These are phyloP conservation scores for Calophaca sinica DNA, from an alignment of 306 rosid genomes.

Conservation along the genomic window DNA sequence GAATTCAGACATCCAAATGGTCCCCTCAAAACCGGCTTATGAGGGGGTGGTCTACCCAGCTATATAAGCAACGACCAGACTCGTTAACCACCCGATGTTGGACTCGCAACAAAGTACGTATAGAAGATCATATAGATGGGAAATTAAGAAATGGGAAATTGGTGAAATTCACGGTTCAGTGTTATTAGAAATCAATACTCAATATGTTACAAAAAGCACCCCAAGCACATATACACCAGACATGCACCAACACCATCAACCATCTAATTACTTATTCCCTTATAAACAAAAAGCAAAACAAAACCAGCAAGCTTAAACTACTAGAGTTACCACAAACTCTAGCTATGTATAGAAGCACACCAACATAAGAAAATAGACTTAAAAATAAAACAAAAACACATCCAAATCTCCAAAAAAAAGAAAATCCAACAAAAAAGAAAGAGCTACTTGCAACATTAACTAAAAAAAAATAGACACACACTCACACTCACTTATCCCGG, in stretches of 20 bases:
- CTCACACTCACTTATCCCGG: conserved; percentile 59
- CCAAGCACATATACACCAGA: conserved; percentile 36
- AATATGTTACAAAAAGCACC: conserved; percentile 47
- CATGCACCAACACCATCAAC: conserved; percentile 38
- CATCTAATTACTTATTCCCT: conserved; percentile 40
- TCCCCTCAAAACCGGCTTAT: too few relatives aligned
- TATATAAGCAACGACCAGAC: too few relatives aligned
- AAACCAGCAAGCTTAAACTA: conserved; percentile 16
- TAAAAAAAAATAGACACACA: conserved; percentile 25
- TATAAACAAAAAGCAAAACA: conserved; percentile 10
- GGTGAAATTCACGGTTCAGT: not conserved
- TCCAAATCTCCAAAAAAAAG: not conserved
- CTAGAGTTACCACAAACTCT: conserved; percentile 47
- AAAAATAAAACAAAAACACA: not conserved
- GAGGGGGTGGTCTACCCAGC: too few relatives aligned
- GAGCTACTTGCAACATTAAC: conserved; percentile 8
- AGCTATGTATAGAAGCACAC: conserved; percentile 39
- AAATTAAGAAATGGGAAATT: conserved; percentile 3
- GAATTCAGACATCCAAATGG: too few relatives aligned
- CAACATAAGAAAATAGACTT: not conserved
- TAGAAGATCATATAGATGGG: not conserved
- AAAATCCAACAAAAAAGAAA: not conserved
- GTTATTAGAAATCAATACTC: conserved; percentile 44
- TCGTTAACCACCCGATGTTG: too few relatives aligned
- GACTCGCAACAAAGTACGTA: too few relatives aligned